A percentile compares a stretch with the other conserved stretches of the same genome.
Evolutionary conservation across 345 rosid species (phyloP).

Genomic region (Iberis pinnata): DNA sequence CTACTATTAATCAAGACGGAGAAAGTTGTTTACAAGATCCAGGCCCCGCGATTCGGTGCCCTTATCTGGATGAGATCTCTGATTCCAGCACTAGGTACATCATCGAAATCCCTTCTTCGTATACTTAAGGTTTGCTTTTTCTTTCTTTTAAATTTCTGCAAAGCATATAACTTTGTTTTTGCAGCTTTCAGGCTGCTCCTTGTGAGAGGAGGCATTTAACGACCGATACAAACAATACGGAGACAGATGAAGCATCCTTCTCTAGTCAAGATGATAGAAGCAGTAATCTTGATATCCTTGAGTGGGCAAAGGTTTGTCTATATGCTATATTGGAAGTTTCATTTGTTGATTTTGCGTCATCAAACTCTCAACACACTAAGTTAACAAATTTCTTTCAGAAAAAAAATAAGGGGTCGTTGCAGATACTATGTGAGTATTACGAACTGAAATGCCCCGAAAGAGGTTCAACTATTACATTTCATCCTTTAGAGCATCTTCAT

Average conservation of each 20-base stretch:
- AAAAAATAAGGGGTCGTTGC: slow-evolving; percentile 69
- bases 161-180: slow-evolving; percentile 19
- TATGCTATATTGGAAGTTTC: slow-evolving; percentile 12
- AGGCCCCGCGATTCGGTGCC: slow-evolving; percentile 50
- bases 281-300: slow-evolving; percentile 66
- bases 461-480: slow-evolving; percentile 69
- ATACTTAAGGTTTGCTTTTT: too few species aligned
- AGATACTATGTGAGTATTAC: slow-evolving; percentile 72
- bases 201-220: slow-evolving; percentile 56
- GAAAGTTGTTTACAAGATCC: slow-evolving; percentile 56
- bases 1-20: slow-evolving; percentile 37
- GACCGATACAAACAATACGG: slow-evolving; percentile 61
- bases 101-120: neutral
- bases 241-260: slow-evolving; percentile 71
- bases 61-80: slow-evolving; percentile 69
- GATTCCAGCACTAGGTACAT: slow-evolving; percentile 71
- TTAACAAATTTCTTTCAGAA: slow-evolving; percentile 41
- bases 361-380: neutral
- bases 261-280: slow-evolving; percentile 81
- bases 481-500: slow-evolving; percentile 88
- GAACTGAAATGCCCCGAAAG: slow-evolving; percentile 53
- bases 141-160: neutral
- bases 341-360: slow-evolving; percentile 6
- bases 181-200: slow-evolving; percentile 76
- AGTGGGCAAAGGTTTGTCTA: slow-evolving; percentile 80